Evolutionary conservation across 352 stramenopile species (phyloP), one percentile per base, ranked within the genome.

Genomic region (Pythium brachiatum): DNA sequence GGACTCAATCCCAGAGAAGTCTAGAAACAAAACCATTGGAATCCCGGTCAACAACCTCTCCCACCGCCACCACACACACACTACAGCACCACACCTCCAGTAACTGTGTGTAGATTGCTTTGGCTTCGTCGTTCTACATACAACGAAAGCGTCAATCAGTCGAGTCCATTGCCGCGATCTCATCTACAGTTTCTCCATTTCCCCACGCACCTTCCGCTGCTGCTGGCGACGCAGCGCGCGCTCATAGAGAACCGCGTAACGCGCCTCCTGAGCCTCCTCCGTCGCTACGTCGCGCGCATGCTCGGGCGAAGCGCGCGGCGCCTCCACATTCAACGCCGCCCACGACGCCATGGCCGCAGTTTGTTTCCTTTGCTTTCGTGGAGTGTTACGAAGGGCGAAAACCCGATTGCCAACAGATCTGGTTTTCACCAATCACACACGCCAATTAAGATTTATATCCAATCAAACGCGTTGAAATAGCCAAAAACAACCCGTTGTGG

Each of bases 201-300:
- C 13, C n/a, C n/a, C 39, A n/a, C 15, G 13, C 53, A 77, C 72
- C 66, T 89, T 63, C 27, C 73, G 62, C 53, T 75, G 72, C 69
- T 90, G 83, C 72, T 92, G 83, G 29, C 59, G 69, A 18, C 83
- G 81, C 59, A 92, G 74, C 43, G 83, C 83, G 50, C 78, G 71
- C 52, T 87, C 83, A 53, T 92, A 92, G 50, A 80, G 62, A 18
- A 65, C 62, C 3, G 76, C 72, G 48, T 86, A 79, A 12, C 82
- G 68, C n/a, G 83, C 78, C 43, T 92, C 83, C 56, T 87, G 81
- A 0, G 83, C 83, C 53, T 92, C 83, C 43, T 83, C 72, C 8
- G 81, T 92, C 9, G 78, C 78, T 9, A 25, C 51, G 44, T 56
- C 57, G 16, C 47, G 20, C 9, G 51, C 32, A 4, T 56, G 51